phyloP scores from a whole-genome alignment of 306 rosid species.

The Oxytropis ochrocephala region DNA sequence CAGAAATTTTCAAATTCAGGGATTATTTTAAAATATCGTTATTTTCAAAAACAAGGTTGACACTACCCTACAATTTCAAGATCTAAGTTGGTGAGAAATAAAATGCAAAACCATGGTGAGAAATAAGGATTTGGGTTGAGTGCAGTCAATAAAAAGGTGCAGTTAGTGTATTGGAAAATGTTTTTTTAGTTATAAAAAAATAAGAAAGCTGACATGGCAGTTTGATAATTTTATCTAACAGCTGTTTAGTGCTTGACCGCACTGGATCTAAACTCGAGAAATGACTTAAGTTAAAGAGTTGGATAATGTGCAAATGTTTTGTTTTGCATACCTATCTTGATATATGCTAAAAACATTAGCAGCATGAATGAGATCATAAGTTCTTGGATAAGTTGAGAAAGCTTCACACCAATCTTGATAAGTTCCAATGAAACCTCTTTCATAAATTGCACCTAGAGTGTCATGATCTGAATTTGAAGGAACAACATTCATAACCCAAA shows the following conservation, averaged over 20 bases:
- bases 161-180: too few relatives aligned
- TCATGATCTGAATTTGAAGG: conserved; percentile 64
- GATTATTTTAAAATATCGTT: not conserved
- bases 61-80: too few relatives aligned
- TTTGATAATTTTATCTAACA: too few relatives aligned
- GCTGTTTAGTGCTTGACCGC: too few relatives aligned
- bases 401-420: conserved; percentile 98
- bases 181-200: too few relatives aligned
- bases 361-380: conserved; percentile 93
- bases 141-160: too few relatives aligned
- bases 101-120: not conserved
- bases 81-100: too few relatives aligned
- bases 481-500: conserved; percentile 92
- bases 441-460: conserved; percentile 75
- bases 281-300: not conserved
- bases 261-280: too few relatives aligned
- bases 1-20: not conserved
- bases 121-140: too few relatives aligned
- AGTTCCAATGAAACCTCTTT: conserved; percentile 82
- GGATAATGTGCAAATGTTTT: conserved; percentile 2
- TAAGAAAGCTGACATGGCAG: too few relatives aligned
- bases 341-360: conserved; percentile 65
- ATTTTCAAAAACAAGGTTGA: too few relatives aligned
- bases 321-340: conserved; percentile 70
- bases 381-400: conserved; percentile 89